phyloP scores from a whole-genome alignment of 2,329 filamentous ascomycete species.

The Botrytis porri region DNA sequence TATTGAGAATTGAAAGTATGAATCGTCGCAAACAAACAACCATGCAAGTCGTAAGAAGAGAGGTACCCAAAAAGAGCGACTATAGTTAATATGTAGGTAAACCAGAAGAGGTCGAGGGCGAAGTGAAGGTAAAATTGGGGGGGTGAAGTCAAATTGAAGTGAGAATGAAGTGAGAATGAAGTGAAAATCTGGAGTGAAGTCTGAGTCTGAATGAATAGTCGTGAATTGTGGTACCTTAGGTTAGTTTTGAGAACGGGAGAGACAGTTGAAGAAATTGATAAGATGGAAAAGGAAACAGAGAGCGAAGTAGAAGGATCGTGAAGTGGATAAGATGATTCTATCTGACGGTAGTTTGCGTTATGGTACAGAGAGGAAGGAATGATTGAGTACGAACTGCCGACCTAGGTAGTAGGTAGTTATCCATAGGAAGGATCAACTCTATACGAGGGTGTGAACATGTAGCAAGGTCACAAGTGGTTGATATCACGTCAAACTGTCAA shows the following conservation, averaged over 20 bases:
- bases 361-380: not conserved
- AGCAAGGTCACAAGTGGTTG: not conserved
- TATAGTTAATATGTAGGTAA: constrained; percentile 1
- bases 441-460: not conserved
- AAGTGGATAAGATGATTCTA: not conserved
- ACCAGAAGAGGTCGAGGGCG: not conserved
- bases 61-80: constrained; percentile 12
- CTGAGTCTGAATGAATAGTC: not conserved
- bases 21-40: not conserved
- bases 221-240: not conserved
- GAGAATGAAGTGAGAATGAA: not conserved
- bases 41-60: not conserved
- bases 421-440: not conserved
- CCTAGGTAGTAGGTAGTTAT: not conserved
- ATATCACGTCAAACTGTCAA: not conserved
- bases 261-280: not conserved
- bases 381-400: not conserved
- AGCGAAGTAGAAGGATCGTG: not conserved
- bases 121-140: not conserved
- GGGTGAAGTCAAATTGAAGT: not conserved
- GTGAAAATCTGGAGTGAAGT: not conserved
- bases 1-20: not conserved
- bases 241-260: not conserved
- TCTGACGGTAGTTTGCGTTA: not conserved
- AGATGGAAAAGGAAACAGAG: not conserved